Conservation (phyloP, 2,329 filamentous ascomycete species). For the Dichotomopilus funicola region DNA sequence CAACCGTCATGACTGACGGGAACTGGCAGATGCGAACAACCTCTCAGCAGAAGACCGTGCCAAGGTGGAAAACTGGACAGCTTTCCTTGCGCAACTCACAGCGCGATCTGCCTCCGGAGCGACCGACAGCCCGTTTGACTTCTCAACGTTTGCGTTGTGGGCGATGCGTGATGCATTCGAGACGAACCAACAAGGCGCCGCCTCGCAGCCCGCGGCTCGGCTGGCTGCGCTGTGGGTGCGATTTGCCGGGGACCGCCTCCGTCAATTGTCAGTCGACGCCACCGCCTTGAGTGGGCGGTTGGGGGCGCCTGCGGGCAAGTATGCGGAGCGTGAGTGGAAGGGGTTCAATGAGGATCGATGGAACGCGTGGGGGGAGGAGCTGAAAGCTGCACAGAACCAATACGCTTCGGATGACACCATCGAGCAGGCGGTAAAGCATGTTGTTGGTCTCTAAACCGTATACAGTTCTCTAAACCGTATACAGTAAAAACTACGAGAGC, state of each 20-base stretch:
- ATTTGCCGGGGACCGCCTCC: conserved; percentile 16
- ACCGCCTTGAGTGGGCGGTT: conserved; percentile 13
- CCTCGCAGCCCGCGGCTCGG: conserved; percentile 14
- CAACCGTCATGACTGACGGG: not conserved
- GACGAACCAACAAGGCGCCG: not conserved
- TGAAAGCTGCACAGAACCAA: conserved; percentile 8
- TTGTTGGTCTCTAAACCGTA: not conserved
- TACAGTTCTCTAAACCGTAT: too few relatives aligned
- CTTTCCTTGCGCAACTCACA: conserved; percentile 26
- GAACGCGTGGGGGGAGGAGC: conserved; percentile 22
- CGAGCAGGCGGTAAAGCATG: not conserved
- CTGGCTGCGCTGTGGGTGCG: conserved; percentile 24
- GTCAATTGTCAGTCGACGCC: conserved; percentile 13
- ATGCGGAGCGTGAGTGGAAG: conserved; percentile 21
- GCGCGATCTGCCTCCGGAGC: conserved; percentile 5
- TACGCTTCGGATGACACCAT: not conserved
- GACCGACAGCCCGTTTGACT: conserved; percentile 20
- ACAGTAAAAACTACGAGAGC: too few relatives aligned
- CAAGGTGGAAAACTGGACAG: conserved; percentile 19
- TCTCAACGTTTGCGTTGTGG: conserved; percentile 27
- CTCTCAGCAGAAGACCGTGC: conserved; percentile 10
- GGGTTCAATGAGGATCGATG: conserved; percentile 26
- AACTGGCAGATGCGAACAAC: conserved; percentile 16
- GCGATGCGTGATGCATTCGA: conserved; percentile 26
- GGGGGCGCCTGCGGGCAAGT: conserved; percentile 19